Evolutionary conservation across 2,329 filamentous ascomycete species (phyloP), one percentile per base, ranked within the genome.

Genomic region (Rhexocercosporidium sp.): DNA sequence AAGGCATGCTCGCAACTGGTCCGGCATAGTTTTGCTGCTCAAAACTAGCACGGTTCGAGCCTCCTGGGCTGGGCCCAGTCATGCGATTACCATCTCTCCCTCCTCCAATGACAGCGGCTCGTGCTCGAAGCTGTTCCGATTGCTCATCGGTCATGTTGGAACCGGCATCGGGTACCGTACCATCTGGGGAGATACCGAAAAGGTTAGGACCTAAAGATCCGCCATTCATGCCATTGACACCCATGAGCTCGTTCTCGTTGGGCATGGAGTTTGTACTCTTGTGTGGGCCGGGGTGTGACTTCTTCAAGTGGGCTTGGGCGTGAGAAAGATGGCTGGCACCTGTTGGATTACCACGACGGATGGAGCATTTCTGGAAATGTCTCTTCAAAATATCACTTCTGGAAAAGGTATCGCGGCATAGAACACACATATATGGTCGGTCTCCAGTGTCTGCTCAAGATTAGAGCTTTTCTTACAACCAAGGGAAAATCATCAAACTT

Each of bases 281-380:
- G 75, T 89, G 86, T 22, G 84, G 83, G 22, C 74, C 75, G 68
- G 85, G 82, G 70, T 87, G 85, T 75, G 88, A 86, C 82, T 94
- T 94, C 84, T 94, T 95, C 77, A 96, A 86, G 81, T 96, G 93
- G 71, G 92, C 92, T 80, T 95, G 92, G 41, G 94, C 93, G 81
- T 97, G 94, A 74, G 94, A 96, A 80, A 99, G 82, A 82, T 99
- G 96, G 77, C 92, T 97, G 70, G 93, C 93, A 74, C 94, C 94
- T 18, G 94, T 97, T 64, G 96, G 95, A 81, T 98, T 98, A 66
- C 96, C 96, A 78, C 96, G 91, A 76, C 96, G 90, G 72, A 97
- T 93, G 46, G 96, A 97, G 83, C 96, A 99, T 84, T 99, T 99
- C 81, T 97, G 94, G 82, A 98, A 99, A 82, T 99, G 96, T 72